These are phyloP conservation scores for Sphenostylis stenocarpa DNA, from an alignment of 306 rosid species.

Conservation along the genomic window DNA sequence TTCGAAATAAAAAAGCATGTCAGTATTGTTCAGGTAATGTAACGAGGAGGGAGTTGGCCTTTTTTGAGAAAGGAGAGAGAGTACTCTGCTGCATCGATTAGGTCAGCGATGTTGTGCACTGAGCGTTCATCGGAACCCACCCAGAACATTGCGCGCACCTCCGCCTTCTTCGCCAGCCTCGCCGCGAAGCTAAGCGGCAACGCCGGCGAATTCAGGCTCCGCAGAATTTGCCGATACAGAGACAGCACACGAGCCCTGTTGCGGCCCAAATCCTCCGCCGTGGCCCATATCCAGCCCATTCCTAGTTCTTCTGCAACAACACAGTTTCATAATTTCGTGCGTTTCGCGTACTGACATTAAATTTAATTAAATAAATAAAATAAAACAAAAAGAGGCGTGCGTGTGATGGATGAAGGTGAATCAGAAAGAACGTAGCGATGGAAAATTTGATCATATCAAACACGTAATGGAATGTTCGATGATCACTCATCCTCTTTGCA, in stretches of 20 bases:
- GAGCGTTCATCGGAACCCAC: constrained; percentile 82
- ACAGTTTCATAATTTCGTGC: not conserved
- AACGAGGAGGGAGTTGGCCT: constrained; percentile 49
- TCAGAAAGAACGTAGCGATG: constrained; percentile 13
- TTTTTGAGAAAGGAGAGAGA: constrained; percentile 70
- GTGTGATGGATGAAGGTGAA: not conserved
- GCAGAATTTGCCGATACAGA: constrained; percentile 67
- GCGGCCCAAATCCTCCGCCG: constrained; percentile 69
- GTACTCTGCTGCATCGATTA: constrained; percentile 74
- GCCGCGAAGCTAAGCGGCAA: constrained; percentile 66
- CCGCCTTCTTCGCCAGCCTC: constrained; percentile 67
- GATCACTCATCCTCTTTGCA: not conserved
- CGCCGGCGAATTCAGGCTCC: constrained; percentile 72
- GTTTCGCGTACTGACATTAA: not conserved
- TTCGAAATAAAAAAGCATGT: not conserved
- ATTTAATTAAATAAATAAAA: not conserved
- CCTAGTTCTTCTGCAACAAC: constrained; percentile 38
- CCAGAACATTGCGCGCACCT: constrained; percentile 67
- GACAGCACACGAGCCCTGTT: constrained; percentile 68
- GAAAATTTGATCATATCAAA: not conserved
- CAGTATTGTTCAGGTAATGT: constrained; percentile 16
- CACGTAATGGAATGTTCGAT: not conserved
- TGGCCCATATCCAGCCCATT: constrained; percentile 77
- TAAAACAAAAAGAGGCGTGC: not conserved
- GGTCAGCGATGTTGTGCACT: constrained; percentile 73